Evolutionary conservation across 495 filamentous ascomycete genomes (phyloP), one percentile per base, ranked within the genome.

Genomic region (Lasiosphaeria hispida): DNA sequence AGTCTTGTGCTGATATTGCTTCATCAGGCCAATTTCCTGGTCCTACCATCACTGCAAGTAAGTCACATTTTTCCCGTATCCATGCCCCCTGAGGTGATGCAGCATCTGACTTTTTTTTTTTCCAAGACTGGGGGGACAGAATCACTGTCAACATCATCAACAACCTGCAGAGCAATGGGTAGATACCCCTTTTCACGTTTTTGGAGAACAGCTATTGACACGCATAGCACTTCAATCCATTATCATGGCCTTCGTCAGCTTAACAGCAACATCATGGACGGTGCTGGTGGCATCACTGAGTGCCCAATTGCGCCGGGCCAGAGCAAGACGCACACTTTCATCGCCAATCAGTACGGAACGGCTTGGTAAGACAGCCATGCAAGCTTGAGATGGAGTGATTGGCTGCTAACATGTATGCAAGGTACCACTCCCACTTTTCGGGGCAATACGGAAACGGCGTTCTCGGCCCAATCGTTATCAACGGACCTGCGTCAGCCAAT

Each of bases 371-470:
- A 10, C 42, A 45, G 23, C 4, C 11, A 13, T 14, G 13, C 47
- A 9, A 10, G 6, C 4, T 7, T 8, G 35, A 30, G 8, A 0
- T 9, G 10, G 17, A 18, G 7, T 34, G 15, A 40, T n/a, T 40
- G 8, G 33, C 37, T 7, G 34, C 54, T 54, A 34, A 49, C 38
- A 18, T 8, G 14, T 3, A 45, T 40, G 15, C 13, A 7, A 68
- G 79, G 79, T 85, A 80, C 48, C 83, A 85, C 49, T 73, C 75
- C 10, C 83, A 86, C 55, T 83, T 80, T 65, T 72, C 72, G 10
- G 73, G 73, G 3, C 80, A 84, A 57, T 85, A 83, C 59, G 69
- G 71, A 8, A 75, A 79, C 30, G 82, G 80, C 48, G 42, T 69
- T 2, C 48, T 69, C 15, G 84, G 83, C 1, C 70, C 82, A 1